Evolutionary conservation across 192 early-diverging fungal species (phyloP).

Genomic region (Chytriomyces sp.): DNA sequence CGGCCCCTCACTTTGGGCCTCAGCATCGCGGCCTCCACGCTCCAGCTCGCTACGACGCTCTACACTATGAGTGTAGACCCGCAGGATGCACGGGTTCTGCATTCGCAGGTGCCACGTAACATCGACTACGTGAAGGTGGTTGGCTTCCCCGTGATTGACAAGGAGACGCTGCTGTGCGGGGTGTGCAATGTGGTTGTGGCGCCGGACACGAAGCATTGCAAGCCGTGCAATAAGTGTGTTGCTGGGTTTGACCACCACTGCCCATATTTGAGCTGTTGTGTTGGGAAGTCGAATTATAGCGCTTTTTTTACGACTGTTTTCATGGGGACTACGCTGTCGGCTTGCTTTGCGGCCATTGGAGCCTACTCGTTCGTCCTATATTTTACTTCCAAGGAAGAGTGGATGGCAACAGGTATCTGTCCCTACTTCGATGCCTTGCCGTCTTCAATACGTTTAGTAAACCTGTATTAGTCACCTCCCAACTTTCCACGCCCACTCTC

Average conservation of each 20-base stretch:
- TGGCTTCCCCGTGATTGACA: slow-evolving; percentile 54
- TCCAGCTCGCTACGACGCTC: slow-evolving; percentile 29
- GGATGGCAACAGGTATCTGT: neutral
- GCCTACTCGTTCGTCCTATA: slow-evolving; percentile 41
- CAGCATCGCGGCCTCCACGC: slow-evolving; percentile 5
- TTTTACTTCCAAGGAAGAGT: slow-evolving; percentile 25
- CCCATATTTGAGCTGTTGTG: slow-evolving; percentile 49
- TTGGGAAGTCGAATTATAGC: slow-evolving; percentile 47
- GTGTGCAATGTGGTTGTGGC: slow-evolving; percentile 51
- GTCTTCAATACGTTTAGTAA: too few species aligned
- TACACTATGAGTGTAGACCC: slow-evolving; percentile 47
- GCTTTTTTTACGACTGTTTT: slow-evolving; percentile 38
- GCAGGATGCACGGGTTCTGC: slow-evolving; percentile 38
- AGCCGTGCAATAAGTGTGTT: slow-evolving; percentile 61
- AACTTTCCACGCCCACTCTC: too few species aligned
- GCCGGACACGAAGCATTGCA: slow-evolving; percentile 52
- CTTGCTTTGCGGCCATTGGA: slow-evolving; percentile 8
- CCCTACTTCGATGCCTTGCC: neutral
- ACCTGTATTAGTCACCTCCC: too few species aligned
- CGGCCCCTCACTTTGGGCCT: slow-evolving; percentile 20
- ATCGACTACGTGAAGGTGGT: slow-evolving; percentile 46
- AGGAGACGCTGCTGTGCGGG: slow-evolving; percentile 43
- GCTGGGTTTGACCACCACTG: slow-evolving; percentile 56
- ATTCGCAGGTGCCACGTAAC: slow-evolving; percentile 40
- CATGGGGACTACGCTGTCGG: slow-evolving; percentile 18